These are phyloP conservation scores for Claviceps fusiformis DNA, from an alignment of 2,329 filamentous ascomycete species.

Conservation along the genomic window DNA sequence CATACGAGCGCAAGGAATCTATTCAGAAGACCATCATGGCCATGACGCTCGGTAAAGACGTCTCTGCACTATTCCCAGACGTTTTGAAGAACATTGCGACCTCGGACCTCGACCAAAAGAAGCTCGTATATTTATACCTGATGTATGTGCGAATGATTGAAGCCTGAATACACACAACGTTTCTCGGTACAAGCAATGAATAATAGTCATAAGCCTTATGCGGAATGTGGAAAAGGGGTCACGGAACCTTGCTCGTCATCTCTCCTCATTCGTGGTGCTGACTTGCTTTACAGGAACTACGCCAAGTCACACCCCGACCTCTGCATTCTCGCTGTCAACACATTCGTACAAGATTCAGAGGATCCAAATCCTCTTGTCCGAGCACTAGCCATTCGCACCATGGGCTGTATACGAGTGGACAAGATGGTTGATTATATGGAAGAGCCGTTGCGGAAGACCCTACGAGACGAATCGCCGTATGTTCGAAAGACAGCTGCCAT, in stretches of 20 bases:
- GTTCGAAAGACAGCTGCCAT: constrained; percentile 97
- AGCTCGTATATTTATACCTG: constrained; percentile 94
- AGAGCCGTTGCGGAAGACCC: constrained; percentile 86
- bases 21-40: constrained; percentile 99
- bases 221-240: neutral
- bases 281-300: constrained; percentile 61
- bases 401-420: constrained; percentile 96
- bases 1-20: constrained; percentile 95
- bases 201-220: no score
- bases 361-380: constrained; percentile 93
- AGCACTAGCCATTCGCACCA: constrained; percentile 89
- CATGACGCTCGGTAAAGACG: constrained; percentile 98
- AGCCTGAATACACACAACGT: neutral
- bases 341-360: constrained; percentile 97
- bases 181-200: no score
- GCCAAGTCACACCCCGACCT: constrained; percentile 97
- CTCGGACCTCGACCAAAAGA: constrained; percentile 91
- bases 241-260: neutral
- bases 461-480: constrained; percentile 94
- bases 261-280: neutral
- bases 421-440: constrained; percentile 99
- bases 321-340: constrained; percentile 97
- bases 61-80: constrained; percentile 91
- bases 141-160: constrained; percentile 43
- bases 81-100: constrained; percentile 99